Conservation (phyloP, 208 protist species). For the Porcisia hertigi region DNA sequence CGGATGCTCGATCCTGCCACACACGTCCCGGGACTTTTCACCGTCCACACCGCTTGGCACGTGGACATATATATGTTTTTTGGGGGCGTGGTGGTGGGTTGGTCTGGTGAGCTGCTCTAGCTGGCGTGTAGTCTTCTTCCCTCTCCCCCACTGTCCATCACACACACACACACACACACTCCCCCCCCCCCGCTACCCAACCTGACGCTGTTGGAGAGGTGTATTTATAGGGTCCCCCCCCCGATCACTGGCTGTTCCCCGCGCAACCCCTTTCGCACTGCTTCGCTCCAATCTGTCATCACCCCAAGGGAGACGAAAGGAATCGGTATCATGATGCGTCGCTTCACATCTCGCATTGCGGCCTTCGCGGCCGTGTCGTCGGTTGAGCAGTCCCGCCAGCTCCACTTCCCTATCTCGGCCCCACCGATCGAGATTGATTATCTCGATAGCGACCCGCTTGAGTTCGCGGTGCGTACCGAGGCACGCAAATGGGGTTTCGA, state of each 20-base stretch:
- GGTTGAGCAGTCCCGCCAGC: slow-evolving; percentile 43
- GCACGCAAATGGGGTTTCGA: slow-evolving; percentile 89
- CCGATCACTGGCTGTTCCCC: neutral
- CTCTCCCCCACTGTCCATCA: too few species aligned
- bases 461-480: slow-evolving; percentile 88
- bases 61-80: neutral
- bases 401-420: slow-evolving; percentile 83
- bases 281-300: too few species aligned
- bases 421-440: slow-evolving; percentile 88
- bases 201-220: too few species aligned
- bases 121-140: too few species aligned
- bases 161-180: too few species aligned
- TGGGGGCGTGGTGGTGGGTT: neutral
- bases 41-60: too few species aligned
- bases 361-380: slow-evolving; percentile 29
- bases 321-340: slow-evolving; percentile 28
- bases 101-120: too few species aligned
- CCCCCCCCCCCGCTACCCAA: too few species aligned
- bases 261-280: neutral
- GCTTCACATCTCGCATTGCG: slow-evolving; percentile 41
- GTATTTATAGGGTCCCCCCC: too few species aligned
- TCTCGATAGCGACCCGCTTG: slow-evolving; percentile 83
- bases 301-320: neutral
- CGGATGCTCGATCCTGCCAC: too few species aligned
- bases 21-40: too few species aligned